Evolutionary conservation across 2,329 filamentous ascomycete genomes (phyloP).

Genomic region (Apiospora sp.): DNA sequence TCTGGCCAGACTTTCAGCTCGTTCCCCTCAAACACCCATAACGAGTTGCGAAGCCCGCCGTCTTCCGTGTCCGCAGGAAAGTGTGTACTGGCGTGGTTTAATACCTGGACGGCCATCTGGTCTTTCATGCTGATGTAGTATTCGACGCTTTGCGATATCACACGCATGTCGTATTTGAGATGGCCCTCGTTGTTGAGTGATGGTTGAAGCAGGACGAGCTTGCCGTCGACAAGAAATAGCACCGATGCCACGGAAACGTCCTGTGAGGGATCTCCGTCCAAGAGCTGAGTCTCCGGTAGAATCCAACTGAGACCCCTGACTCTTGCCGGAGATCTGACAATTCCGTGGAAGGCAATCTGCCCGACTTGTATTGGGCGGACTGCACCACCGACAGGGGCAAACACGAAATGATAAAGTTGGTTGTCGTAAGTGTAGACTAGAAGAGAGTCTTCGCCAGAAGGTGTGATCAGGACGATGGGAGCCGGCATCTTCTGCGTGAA

Average conservation of each 20-base stretch:
- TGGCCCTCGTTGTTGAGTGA: slow-evolving; percentile 82
- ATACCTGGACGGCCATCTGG: slow-evolving; percentile 61
- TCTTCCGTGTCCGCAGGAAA: slow-evolving; percentile 46
- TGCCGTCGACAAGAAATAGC: slow-evolving; percentile 95
- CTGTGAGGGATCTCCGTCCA: slow-evolving; percentile 91
- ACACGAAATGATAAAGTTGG: slow-evolving; percentile 92
- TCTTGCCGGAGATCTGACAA: slow-evolving; percentile 90
- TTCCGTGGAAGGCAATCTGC: slow-evolving; percentile 96
- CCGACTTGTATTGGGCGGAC: slow-evolving; percentile 91
- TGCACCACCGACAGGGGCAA: slow-evolving; percentile 73
- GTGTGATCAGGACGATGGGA: slow-evolving; percentile 88
- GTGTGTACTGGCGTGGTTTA: slow-evolving; percentile 33
- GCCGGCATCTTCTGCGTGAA: slow-evolving; percentile 81
- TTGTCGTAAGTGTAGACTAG: slow-evolving; percentile 98
- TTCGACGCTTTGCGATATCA: slow-evolving; percentile 94
- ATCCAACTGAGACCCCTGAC: slow-evolving; percentile 97
- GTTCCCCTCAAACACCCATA: slow-evolving; percentile 93
- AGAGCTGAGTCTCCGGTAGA: slow-evolving; percentile 85
- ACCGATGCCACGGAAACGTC: slow-evolving; percentile 95
- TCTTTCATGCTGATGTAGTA: slow-evolving; percentile 95
- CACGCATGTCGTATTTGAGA: slow-evolving; percentile 97
- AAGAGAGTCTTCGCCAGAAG: slow-evolving; percentile 91
- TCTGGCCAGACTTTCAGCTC: slow-evolving; percentile 90
- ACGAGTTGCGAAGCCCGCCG: slow-evolving; percentile 76
- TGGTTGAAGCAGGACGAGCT: slow-evolving; percentile 90